Evolutionary conservation across 768 basidiomycete species (phyloP).

Genomic region (Boletus sensibilis): DNA sequence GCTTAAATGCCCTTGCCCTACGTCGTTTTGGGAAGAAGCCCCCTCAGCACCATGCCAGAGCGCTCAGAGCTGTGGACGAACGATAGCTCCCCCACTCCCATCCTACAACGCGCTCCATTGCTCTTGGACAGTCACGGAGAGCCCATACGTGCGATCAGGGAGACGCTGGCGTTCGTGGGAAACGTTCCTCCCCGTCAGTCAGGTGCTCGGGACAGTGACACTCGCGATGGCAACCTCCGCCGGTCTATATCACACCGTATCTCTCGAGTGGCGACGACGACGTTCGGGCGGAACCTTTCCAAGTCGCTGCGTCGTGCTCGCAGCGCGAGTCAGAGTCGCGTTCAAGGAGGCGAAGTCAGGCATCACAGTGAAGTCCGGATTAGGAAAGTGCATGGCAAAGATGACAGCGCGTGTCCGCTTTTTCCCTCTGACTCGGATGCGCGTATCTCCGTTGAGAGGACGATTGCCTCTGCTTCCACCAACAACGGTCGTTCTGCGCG

Average conservation of each 20-base stretch:
- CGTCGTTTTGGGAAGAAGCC: background rate
- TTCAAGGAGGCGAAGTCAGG: background rate
- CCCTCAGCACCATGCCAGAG: slow-evolving; percentile 13
- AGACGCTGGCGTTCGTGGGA: slow-evolving; percentile 2
- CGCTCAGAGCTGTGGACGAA: background rate
- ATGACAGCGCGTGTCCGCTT: background rate
- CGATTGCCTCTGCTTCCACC: background rate
- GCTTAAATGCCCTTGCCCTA: background rate
- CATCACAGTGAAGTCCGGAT: slow-evolving; percentile 16
- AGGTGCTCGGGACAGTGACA: background rate
- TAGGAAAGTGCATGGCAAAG: slow-evolving; percentile 18
- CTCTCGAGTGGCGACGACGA: slow-evolving; percentile 31
- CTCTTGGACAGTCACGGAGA: slow-evolving; percentile 35
- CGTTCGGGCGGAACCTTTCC: slow-evolving; percentile 32
- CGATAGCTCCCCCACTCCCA: slow-evolving; percentile 14
- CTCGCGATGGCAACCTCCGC: slow-evolving; percentile 19
- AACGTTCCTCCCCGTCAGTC: background rate
- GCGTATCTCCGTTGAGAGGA: background rate
- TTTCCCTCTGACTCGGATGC: slow-evolving; percentile 1
- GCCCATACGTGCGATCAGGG: slow-evolving; percentile 9
- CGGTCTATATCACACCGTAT: slow-evolving; percentile 39
- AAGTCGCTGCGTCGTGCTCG: slow-evolving; percentile 17
- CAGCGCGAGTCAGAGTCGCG: slow-evolving; percentile 6
- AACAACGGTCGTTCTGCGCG: background rate
- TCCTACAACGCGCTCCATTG: slow-evolving; percentile 40